Evolutionary conservation across 2,329 filamentous ascomycete genomes (phyloP).

Genomic region (Gnomoniopsis smithogilvyi): DNA sequence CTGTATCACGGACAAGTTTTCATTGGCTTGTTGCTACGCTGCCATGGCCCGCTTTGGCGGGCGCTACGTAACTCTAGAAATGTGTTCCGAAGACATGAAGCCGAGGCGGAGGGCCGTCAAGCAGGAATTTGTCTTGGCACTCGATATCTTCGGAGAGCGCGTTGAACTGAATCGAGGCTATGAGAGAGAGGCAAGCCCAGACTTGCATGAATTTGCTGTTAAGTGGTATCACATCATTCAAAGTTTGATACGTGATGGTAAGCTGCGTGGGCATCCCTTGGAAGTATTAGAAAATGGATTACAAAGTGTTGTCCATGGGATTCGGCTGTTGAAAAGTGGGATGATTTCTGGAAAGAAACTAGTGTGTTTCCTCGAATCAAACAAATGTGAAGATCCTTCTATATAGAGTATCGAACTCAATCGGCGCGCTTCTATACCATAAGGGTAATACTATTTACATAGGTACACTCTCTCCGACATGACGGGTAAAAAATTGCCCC

Average conservation of each 20-base stretch:
- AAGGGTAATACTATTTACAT: too few species aligned
- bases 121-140: neutral
- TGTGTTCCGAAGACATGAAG: neutral
- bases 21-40: constrained; percentile 34
- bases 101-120: neutral
- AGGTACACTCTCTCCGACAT: too few species aligned
- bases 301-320: neutral
- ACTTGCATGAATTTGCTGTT: neutral
- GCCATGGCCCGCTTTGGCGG: constrained; percentile 30
- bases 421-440: too few species aligned
- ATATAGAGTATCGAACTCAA: too few species aligned
- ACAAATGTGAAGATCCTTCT: too few species aligned
- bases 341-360: neutral
- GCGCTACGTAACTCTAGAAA: constrained; percentile 20
- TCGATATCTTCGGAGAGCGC: neutral
- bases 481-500: too few species aligned
- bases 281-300: neutral
- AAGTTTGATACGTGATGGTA: neutral
- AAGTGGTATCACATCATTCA: neutral
- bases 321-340: neutral
- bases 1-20: constrained; percentile 39
- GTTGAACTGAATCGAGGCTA: neutral
- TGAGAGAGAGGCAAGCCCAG: neutral
- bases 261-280: neutral
- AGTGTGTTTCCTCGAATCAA: neutral